phyloP scores from a whole-genome alignment of 2,329 filamentous ascomycete species.

The Phyllosticta paracitricarpa region DNA sequence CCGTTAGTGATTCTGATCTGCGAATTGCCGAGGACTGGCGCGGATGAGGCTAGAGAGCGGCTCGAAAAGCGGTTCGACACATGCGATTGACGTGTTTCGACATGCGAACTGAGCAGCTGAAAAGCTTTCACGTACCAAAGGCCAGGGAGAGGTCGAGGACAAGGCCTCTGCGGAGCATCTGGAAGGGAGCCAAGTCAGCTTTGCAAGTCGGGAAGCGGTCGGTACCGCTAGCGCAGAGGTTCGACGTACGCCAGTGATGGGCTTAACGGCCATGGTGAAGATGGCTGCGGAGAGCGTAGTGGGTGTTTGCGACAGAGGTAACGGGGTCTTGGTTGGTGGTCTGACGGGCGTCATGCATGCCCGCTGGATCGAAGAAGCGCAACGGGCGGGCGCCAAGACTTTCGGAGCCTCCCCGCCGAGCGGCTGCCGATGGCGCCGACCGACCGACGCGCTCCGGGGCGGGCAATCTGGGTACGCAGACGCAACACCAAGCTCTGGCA shows the following conservation, averaged over 20 bases:
- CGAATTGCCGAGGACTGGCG: not conserved
- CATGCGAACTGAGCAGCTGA: not conserved
- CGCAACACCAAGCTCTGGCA: not conserved
- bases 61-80: not conserved
- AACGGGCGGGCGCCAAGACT: not conserved
- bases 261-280: slow-evolving; percentile 36
- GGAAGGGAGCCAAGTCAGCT: slow-evolving; percentile 7
- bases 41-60: not conserved
- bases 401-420: not conserved
- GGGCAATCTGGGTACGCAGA: not conserved
- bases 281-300: slow-evolving; percentile 13
- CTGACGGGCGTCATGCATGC: slow-evolving; percentile 1
- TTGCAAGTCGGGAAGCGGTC: not conserved
- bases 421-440: not conserved
- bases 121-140: slow-evolving; percentile 43
- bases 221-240: not conserved
- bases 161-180: slow-evolving; percentile 58
- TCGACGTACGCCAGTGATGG: slow-evolving; percentile 41
- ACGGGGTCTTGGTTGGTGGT: not conserved
- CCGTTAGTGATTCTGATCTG: not conserved
- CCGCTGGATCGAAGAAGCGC: not conserved
- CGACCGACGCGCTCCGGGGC: not conserved
- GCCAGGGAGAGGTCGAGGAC: slow-evolving; percentile 58
- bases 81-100: not conserved
- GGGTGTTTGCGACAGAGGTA: not conserved